phyloP scores from a whole-genome alignment of 2,329 filamentous ascomycete species.

The Elsinoe arachidis region DNA sequence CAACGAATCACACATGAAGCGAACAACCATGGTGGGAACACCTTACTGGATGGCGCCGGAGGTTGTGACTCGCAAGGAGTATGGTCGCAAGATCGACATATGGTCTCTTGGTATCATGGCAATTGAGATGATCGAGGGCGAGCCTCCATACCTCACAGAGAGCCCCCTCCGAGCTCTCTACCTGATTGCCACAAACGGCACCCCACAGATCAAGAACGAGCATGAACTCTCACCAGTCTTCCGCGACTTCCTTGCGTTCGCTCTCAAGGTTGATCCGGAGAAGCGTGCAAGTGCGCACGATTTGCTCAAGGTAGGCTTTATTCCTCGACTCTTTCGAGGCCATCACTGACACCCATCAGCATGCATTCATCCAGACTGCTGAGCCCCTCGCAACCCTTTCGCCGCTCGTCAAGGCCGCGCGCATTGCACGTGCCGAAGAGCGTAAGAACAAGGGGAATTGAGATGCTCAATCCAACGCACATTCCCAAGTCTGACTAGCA shows the following conservation, averaged over 20 bases:
- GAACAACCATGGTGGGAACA: conserved; percentile 97
- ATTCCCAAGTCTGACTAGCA: background rate
- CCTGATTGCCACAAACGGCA: conserved; percentile 94
- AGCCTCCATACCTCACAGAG: conserved; percentile 93
- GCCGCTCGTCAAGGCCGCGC: conserved; percentile 76
- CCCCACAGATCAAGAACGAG: conserved; percentile 89
- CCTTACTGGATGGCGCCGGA: conserved; percentile 99
- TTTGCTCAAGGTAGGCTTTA: conserved; percentile 69
- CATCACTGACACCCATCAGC: conserved; percentile 24
- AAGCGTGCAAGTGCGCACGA: conserved; percentile 94
- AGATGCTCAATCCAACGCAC: background rate
- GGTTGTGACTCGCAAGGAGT: conserved; percentile 94
- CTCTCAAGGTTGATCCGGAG: conserved; percentile 92
- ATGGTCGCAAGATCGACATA: conserved; percentile 96
- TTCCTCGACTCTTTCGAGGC: background rate
- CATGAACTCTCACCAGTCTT: conserved; percentile 72
- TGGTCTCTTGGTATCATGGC: conserved; percentile 99
- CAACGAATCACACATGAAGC: conserved; percentile 93
- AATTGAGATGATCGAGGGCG: conserved; percentile 99
- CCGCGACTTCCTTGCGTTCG: conserved; percentile 84
- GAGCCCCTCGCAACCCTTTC: conserved; percentile 60
- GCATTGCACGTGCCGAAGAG: conserved; percentile 77
- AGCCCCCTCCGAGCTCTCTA: conserved; percentile 87
- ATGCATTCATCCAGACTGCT: conserved; percentile 44
- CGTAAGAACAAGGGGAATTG: conserved; percentile 39